phyloP scores from a whole-genome alignment of 768 basidiomycete genomes.

The Suillus brevipes region DNA sequence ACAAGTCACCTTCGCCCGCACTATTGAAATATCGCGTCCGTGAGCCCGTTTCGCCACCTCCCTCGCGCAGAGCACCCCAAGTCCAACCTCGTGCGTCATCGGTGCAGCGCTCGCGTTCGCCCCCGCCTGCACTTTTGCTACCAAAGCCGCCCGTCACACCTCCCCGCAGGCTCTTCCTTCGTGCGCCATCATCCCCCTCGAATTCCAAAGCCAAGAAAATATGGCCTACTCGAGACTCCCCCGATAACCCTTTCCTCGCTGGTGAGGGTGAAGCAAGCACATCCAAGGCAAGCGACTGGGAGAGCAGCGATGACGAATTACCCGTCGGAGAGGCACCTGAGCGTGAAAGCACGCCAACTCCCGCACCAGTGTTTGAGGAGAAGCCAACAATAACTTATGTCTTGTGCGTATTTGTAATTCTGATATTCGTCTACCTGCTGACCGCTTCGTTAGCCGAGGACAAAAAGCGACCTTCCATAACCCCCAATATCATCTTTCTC shows the following conservation, averaged over 20 bases:
- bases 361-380: conserved; percentile 42
- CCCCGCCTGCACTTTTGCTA: conserved; percentile 11
- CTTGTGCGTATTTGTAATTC: conserved; percentile 51
- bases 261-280: conserved; percentile 33
- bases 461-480: conserved; percentile 62
- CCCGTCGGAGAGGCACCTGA: conserved; percentile 33
- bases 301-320: conserved; percentile 38
- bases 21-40: conserved; percentile 34
- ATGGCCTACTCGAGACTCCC: conserved; percentile 56
- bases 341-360: conserved; percentile 40
- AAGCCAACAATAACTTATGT: conserved; percentile 69
- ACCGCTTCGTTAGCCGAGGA: conserved; percentile 55
- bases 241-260: conserved; percentile 69
- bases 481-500: conserved; percentile 55
- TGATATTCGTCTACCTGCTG: not conserved
- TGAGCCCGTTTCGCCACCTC: conserved; percentile 65
- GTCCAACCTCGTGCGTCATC: conserved; percentile 31
- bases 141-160: conserved; percentile 26
- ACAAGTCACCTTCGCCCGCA: conserved; percentile 37
- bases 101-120: conserved; percentile 16
- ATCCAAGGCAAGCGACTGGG: conserved; percentile 25
- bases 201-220: conserved; percentile 39
- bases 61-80: conserved; percentile 52
- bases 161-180: conserved; percentile 24
- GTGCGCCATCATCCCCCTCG: conserved; percentile 19